Evolutionary conservation across 805 yeast species (phyloP).

Genomic region (Metschnikowia gelsemii): DNA sequence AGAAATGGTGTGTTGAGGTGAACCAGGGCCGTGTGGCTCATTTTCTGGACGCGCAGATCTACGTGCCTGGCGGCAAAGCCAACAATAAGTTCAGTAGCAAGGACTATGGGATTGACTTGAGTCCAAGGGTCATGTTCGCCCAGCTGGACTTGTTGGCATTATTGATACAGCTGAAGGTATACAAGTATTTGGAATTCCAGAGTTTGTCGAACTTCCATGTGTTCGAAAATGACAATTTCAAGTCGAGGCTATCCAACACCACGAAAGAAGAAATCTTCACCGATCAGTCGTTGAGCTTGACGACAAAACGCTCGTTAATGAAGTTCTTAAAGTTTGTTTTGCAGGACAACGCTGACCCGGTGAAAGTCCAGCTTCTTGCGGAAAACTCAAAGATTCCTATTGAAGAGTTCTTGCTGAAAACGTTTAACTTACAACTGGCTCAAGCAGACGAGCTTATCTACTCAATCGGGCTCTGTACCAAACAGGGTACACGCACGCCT

Average conservation of each 20-base stretch:
- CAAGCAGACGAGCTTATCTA: conserved; percentile 82
- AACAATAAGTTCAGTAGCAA: conserved; percentile 54
- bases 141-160: conserved; percentile 81
- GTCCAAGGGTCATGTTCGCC: conserved; percentile 87
- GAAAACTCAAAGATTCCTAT: conserved; percentile 58
- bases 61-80: conserved; percentile 63
- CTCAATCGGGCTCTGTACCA: conserved; percentile 78
- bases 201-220: conserved; percentile 87
- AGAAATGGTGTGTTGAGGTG: conserved; percentile 76
- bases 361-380: conserved; percentile 54
- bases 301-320: conserved; percentile 83
- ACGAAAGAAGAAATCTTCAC: conserved; percentile 93
- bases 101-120: conserved; percentile 83
- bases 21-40: conserved; percentile 47
- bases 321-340: conserved; percentile 85
- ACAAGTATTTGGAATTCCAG: conserved; percentile 89
- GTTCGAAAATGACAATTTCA: conserved; percentile 89
- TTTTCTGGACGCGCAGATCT: conserved; percentile 71
- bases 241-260: conserved; percentile 65
- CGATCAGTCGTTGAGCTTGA: conserved; percentile 71
- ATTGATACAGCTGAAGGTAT: conserved; percentile 80
- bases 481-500: conserved; percentile 59
- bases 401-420: conserved; percentile 54
- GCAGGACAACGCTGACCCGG: conserved; percentile 56
- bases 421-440: conserved; percentile 67